Conservation (phyloP, 192 early-diverging fungal genomes). For the Dissophora globulifera region DNA sequence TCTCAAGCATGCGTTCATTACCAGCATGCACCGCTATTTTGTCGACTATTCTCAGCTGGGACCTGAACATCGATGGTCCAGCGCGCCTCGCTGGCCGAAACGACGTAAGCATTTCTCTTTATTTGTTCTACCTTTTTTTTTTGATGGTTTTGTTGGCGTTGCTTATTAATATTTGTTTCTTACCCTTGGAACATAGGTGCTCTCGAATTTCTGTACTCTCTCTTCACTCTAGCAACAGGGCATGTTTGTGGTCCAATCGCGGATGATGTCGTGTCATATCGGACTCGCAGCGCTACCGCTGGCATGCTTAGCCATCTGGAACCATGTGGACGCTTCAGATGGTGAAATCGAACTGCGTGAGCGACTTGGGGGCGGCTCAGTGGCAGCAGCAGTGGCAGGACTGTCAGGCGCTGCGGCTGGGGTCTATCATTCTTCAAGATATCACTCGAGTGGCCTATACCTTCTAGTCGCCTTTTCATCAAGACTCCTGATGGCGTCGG, state of each 20-base stretch:
- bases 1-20: conserved; percentile 98
- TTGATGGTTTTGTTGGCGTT: no score
- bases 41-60: conserved; percentile 88
- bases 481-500: conserved; percentile 16
- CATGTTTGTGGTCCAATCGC: conserved; percentile 75
- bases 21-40: conserved; percentile 87
- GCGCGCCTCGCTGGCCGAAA: conserved; percentile 52
- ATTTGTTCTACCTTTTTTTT: no score
- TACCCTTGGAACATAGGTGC: no score
- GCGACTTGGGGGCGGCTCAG: not conserved
- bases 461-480: conserved; percentile 22
- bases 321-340: conserved; percentile 57
- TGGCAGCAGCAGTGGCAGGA: conserved; percentile 39
- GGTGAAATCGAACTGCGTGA: conserved; percentile 11
- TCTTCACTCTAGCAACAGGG: conserved; percentile 53
- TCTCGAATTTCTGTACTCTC: no score
- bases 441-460: conserved; percentile 14
- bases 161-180: no score
- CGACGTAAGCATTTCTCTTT: no score
- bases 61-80: conserved; percentile 75
- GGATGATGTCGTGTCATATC: conserved; percentile 79
- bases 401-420: conserved; percentile 28
- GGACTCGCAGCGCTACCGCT: conserved; percentile 83
- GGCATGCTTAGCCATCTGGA: conserved; percentile 75
- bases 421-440: conserved; percentile 29